A percentile compares a stretch with the other conserved stretches of the same genome.
Evolutionary conservation across 2,329 filamentous ascomycete species (phyloP).

Genomic region (Nigrograna mackinnonii): DNA sequence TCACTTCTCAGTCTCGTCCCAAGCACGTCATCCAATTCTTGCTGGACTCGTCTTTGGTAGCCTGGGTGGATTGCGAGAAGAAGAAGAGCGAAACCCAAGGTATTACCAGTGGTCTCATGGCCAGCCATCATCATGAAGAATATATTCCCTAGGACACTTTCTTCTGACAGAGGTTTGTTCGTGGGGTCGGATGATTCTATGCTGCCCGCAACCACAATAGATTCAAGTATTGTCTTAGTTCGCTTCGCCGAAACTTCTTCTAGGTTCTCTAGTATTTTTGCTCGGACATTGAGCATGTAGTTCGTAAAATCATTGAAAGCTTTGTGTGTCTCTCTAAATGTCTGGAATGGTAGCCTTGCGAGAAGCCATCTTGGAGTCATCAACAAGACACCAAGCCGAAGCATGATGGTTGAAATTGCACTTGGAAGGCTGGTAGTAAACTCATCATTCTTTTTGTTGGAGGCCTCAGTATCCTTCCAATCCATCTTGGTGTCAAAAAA

Average conservation of each 20-base stretch:
- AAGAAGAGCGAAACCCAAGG: background rate
- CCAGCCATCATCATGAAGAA: conserved; percentile 1
- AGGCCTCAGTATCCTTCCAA: background rate
- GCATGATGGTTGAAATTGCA: background rate
- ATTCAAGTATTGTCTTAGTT: background rate
- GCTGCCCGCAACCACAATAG: background rate
- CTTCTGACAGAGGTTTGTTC: background rate
- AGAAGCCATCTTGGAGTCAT: background rate
- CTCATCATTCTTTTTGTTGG: background rate
- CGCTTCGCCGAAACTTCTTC: background rate
- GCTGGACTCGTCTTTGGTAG: background rate
- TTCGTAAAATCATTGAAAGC: background rate
- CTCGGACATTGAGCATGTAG: background rate
- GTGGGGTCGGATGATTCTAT: background rate
- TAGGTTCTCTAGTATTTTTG: background rate
- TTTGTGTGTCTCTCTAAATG: background rate
- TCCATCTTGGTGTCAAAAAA: background rate
- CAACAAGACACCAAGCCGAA: background rate
- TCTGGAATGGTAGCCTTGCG: background rate
- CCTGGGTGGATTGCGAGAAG: background rate
- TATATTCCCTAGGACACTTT: background rate
- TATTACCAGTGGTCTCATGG: background rate
- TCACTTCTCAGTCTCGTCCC: background rate
- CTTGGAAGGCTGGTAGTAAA: background rate
- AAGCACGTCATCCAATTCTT: background rate